Percentiles rank a stretch among this genome's conserved stretches.
These are phyloP conservation scores for Diaporthe sp. DNA, from an alignment of 2,329 filamentous ascomycete genomes.

Conservation along the genomic window DNA sequence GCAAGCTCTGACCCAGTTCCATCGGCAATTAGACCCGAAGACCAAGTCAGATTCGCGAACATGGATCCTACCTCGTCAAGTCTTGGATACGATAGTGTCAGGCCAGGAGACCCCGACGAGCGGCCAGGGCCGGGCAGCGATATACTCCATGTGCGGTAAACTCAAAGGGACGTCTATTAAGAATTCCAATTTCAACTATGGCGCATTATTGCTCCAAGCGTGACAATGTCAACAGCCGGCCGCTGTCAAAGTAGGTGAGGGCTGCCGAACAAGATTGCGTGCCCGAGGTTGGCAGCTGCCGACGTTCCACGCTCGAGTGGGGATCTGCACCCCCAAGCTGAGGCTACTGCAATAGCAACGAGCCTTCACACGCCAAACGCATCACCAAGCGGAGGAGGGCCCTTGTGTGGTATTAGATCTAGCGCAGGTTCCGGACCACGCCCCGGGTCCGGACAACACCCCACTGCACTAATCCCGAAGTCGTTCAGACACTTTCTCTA, in stretches of 20 bases:
- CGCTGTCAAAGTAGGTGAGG: conserved; percentile 11
- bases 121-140: background rate
- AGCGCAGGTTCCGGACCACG: conserved; percentile 15
- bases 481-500: background rate
- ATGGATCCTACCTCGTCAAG: conserved; percentile 19
- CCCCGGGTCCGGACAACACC: conserved; percentile 19
- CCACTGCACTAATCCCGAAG: conserved; percentile 20
- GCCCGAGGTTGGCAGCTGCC: conserved; percentile 9
- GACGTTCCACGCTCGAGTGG: conserved; percentile 19
- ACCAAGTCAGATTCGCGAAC: conserved; percentile 16
- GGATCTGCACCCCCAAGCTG: conserved; percentile 15
- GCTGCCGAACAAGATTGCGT: conserved; percentile 1
- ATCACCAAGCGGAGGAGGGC: conserved; percentile 16
- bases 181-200: conserved; percentile 3
- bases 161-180: background rate
- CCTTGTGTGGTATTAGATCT: conserved; percentile 17
- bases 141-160: conserved; percentile 6
- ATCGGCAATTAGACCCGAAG: conserved; percentile 11
- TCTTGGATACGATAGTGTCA: background rate
- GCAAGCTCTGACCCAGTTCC: conserved; percentile 17
- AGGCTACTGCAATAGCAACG: conserved; percentile 16
- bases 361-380: conserved; percentile 21
- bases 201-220: conserved; percentile 1
- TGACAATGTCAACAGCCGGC: background rate
- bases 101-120: conserved; percentile 18